These are phyloP conservation scores for Pythium myriotylum DNA, from an alignment of 352 stramenopile species.

Conservation along the genomic window DNA sequence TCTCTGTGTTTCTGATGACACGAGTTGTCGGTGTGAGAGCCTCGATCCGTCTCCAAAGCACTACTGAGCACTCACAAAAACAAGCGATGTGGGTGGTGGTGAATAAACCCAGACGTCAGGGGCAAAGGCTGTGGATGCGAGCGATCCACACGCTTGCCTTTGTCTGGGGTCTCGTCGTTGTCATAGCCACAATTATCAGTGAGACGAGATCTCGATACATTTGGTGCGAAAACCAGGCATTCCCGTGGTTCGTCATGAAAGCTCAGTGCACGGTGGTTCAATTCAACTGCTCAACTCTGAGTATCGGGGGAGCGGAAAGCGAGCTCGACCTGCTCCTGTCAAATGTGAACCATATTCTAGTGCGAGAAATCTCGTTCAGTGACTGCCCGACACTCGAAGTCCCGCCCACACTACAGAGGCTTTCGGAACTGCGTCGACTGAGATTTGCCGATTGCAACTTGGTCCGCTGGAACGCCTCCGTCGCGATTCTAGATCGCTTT, in stretches of 20 bases:
- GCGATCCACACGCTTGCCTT: background rate
- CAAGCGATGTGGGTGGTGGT: background rate
- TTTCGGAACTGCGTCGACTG: background rate
- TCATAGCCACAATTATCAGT: background rate
- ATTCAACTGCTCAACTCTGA: background rate
- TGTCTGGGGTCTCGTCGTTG: background rate
- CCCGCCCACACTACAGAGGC: background rate
- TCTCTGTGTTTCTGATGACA: constrained; percentile 3
- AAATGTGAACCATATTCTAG: background rate
- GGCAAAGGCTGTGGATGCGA: background rate
- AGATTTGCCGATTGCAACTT: background rate
- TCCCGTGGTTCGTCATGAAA: background rate
- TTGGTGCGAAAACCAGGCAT: background rate
- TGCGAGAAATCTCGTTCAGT: background rate
- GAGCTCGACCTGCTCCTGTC: background rate
- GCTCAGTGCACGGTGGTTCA: background rate
- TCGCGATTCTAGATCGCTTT: background rate
- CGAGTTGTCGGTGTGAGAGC: background rate
- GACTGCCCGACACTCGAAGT: constrained; percentile 1
- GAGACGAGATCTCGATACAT: background rate
- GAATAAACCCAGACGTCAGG: background rate
- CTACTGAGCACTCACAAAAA: too few relatives aligned
- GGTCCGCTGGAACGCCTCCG: background rate
- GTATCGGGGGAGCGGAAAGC: background rate
- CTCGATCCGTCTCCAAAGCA: too few relatives aligned